Evolutionary conservation across 257 asterid genomes (phyloP).

Genomic region (Fraxinus excelsior): DNA sequence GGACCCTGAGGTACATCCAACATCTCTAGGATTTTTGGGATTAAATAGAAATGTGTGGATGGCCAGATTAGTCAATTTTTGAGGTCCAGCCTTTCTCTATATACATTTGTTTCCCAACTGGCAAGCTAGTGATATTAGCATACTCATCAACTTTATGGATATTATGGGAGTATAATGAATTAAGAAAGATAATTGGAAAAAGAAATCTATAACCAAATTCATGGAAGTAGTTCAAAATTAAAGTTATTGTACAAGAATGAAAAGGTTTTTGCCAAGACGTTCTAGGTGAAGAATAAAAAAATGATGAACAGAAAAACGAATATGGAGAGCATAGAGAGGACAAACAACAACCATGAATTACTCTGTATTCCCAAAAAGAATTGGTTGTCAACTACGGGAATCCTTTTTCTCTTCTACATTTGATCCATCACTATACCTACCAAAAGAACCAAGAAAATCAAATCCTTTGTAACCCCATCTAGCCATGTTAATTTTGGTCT

Average conservation of each 20-base stretch:
- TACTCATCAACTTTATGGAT: neutral
- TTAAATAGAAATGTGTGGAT: neutral
- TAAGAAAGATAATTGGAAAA: neutral
- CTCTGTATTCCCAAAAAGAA: too few relatives aligned
- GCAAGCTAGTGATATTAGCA: neutral
- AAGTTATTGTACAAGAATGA: conserved; percentile 1
- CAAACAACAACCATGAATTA: too few relatives aligned
- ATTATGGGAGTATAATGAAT: neutral
- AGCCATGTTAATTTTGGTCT: too few relatives aligned
- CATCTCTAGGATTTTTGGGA: neutral
- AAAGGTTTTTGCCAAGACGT: neutral
- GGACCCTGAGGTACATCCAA: neutral
- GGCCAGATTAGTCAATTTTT: neutral
- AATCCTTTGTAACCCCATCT: too few relatives aligned
- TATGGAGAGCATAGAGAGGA: neutral
- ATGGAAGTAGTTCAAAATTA: neutral
- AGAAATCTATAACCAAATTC: neutral
- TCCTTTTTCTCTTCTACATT: too few relatives aligned
- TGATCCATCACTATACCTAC: too few relatives aligned
- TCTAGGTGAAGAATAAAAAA: neutral
- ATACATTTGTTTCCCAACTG: neutral
- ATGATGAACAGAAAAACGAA: neutral
- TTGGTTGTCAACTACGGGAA: too few relatives aligned
- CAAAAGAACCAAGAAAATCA: too few relatives aligned
- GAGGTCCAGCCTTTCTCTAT: neutral